These are phyloP conservation scores for Porcisia hertigi DNA, from an alignment of 208 protist species.

Conservation along the genomic window DNA sequence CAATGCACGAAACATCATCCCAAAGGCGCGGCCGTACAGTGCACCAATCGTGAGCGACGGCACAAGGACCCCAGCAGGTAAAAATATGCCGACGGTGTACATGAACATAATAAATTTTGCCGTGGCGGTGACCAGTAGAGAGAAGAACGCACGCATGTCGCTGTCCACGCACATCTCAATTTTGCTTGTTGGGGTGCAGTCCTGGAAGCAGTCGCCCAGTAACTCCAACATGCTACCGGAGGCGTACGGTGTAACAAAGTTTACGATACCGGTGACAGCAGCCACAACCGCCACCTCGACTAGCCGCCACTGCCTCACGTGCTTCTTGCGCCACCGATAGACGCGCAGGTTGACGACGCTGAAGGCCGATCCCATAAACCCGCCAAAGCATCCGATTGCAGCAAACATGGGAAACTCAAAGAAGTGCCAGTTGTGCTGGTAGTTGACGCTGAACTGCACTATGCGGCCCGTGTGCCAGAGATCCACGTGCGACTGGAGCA, in stretches of 20 bases:
- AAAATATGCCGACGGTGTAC: conserved; percentile 63
- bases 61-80: conserved; percentile 93
- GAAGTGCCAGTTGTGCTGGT: conserved; percentile 81
- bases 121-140: conserved; percentile 58
- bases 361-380: conserved; percentile 67
- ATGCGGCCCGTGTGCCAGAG: conserved; percentile 74
- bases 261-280: conserved; percentile 54
- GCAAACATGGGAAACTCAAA: conserved; percentile 80
- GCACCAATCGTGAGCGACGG: conserved; percentile 92
- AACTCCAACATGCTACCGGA: conserved; percentile 63
- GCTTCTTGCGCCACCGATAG: conserved; percentile 49
- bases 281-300: conserved; percentile 62
- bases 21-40: conserved; percentile 72
- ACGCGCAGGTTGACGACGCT: conserved; percentile 67
- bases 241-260: conserved; percentile 72
- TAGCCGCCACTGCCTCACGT: conserved; percentile 70
- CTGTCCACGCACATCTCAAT: conserved; percentile 58
- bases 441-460: conserved; percentile 86
- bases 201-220: conserved; percentile 72
- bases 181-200: conserved; percentile 54
- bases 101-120: conserved; percentile 61
- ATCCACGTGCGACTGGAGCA: conserved; percentile 75
- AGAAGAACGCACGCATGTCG: conserved; percentile 48
- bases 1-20: conserved; percentile 58
- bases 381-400: conserved; percentile 64